Base-by-base conservation (phyloP, 1,284 basidiomycete species). In the Porphyrellus sp. region DNA sequence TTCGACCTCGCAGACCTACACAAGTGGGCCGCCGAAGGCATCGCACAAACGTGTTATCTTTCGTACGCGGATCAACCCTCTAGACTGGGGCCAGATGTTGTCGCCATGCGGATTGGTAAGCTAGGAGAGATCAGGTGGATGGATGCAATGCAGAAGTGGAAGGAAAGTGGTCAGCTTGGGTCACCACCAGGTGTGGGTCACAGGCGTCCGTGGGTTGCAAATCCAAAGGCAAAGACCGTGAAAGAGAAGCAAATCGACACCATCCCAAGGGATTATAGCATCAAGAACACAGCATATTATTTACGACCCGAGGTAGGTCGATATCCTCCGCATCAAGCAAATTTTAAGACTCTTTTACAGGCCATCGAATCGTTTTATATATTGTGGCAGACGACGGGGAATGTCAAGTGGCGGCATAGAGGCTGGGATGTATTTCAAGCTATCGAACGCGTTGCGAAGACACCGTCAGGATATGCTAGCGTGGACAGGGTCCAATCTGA, bases 391-490 rank as follows among this genome's bases (percentile, higher is more conserved):
- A 81, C 80, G 16, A 90, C 88, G 3, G 80, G 83, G 0, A 81
- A 91, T 52, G 64, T 69, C 16, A 77, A 75, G 43, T 91, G 89
- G 89, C 73, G 89, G 39, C 81, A 91, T 54, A 79, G 84, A 51
- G 90, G 89, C 2, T 92, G 88, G 88, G 72, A 67, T 44, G 80
- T 92, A 28, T 92, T 90, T 64, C 70, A 82, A 60, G 79, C 86
- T 1, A 82, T 93, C 46, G 79, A 89, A 65, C 76, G 73, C 55
- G 70, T 80, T 57, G 66, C 83, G 37, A 75, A 76, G 67, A 80
- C 77, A n/a, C 60, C 69, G 20, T 73, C 70, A 45, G 83, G 86
- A 46, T 85, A 89, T 63, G 75, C 86, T 23, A 80, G 76, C 52
- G 63, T 91, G 48, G 48, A 67, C 55, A 69, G 74, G 52, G 77